Conservation (phyloP, 1,139 yeast species). For the Arxiozyma slooffiae region DNA sequence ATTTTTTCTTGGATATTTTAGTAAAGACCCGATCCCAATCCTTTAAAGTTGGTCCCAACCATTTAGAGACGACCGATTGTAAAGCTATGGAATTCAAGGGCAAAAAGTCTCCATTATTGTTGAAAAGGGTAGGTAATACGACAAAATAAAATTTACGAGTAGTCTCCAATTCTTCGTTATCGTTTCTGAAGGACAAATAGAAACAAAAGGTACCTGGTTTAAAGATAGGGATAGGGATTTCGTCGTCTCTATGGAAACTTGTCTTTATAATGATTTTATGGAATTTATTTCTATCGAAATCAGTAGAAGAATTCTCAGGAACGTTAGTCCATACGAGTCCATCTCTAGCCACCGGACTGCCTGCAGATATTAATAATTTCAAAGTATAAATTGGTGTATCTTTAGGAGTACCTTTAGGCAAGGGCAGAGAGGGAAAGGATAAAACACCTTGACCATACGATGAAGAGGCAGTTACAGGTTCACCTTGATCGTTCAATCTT, state of each 20-base stretch:
- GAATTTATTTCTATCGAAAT: constrained; percentile 50
- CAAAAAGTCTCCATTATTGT: constrained; percentile 45
- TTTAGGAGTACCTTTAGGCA: constrained; percentile 32
- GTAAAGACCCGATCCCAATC: constrained; percentile 62
- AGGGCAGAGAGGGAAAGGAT: constrained; percentile 51
- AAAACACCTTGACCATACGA: constrained; percentile 47
- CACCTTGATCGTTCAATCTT: constrained; percentile 46
- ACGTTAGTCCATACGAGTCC: constrained; percentile 69
- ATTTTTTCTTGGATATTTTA: constrained; percentile 61
- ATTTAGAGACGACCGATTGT: constrained; percentile 81
- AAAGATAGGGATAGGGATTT: constrained; percentile 50
- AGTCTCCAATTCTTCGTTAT: constrained; percentile 30
- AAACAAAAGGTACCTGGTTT: constrained; percentile 76
- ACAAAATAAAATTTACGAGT: constrained; percentile 63
- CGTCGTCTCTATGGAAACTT: constrained; percentile 51
- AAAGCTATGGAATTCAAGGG: constrained; percentile 75
- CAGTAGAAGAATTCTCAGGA: constrained; percentile 39
- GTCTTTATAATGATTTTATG: constrained; percentile 39
- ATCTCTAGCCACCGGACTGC: constrained; percentile 58
- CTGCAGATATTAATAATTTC: constrained; percentile 61
- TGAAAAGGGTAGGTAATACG: constrained; percentile 63
- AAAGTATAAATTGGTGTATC: constrained; percentile 47
- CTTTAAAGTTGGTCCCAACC: constrained; percentile 53
- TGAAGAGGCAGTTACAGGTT: constrained; percentile 38
- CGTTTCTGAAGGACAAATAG: constrained; percentile 43